Conservation (phyloP, 2,329 filamentous ascomycete genomes). For the Claviceps sp. region DNA sequence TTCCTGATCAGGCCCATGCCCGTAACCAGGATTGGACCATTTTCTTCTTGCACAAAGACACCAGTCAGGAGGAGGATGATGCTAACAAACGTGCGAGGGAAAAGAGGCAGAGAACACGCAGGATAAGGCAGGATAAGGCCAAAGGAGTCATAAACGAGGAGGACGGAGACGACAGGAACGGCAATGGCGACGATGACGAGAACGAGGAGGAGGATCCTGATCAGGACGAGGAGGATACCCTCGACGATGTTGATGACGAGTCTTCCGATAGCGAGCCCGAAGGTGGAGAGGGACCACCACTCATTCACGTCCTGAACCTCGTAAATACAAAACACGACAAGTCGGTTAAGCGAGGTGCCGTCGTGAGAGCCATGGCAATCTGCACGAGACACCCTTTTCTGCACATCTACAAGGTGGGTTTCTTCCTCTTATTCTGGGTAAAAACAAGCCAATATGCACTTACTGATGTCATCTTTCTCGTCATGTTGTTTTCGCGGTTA, state of each 20-base stretch:
- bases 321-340: constrained; percentile 98
- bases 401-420: constrained; percentile 85
- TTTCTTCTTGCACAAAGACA: constrained; percentile 96
- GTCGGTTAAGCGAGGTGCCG: constrained; percentile 78
- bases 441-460: background rate
- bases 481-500: constrained; percentile 18
- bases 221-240: constrained; percentile 35
- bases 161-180: background rate
- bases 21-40: constrained; percentile 98
- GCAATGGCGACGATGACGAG: background rate
- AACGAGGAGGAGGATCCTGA: constrained; percentile 27
- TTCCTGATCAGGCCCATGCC: constrained; percentile 91
- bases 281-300: constrained; percentile 67
- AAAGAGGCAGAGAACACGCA: constrained; percentile 36
- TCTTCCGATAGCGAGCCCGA: constrained; percentile 51
- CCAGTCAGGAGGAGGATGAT: constrained; percentile 69
- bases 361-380: constrained; percentile 98
- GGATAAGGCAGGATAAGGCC: constrained; percentile 36
- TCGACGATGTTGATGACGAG: constrained; percentile 39
- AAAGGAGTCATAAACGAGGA: constrained; percentile 35
- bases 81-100: constrained; percentile 48
- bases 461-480: background rate
- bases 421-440: background rate
- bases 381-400: constrained; percentile 95
- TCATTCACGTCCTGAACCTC: constrained; percentile 94